Base-by-base conservation (phyloP, 148 eudicot genomes). In the Fagopyrum tataricum region DNA sequence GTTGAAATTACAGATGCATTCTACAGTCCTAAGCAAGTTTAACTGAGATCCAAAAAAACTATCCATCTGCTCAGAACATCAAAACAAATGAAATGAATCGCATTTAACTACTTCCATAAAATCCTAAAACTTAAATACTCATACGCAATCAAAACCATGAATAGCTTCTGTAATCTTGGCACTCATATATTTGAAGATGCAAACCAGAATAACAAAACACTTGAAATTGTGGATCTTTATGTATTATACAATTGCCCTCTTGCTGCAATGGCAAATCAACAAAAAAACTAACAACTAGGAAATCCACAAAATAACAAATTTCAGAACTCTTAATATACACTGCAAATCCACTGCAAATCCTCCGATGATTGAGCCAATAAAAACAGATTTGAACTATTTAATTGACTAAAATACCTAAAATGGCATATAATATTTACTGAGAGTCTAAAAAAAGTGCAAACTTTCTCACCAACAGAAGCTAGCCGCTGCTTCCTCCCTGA, bases 401-500 rank as follows among this genome's bases (percentile, higher is more conserved):
- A 31, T 31, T 31, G 37, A 31, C 37, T 31, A 31, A 31, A 31
- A 31, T 31, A 31, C 37, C 37, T 31, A 31, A 31, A 31, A 31
- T 31, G 37, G 2, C 37, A n/a, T 31, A 31, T 31, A 31, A 31
- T 31, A 2, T 31, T 31, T 31, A 31, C 2, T 31, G 2, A 1
- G 2, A 26, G 31, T 2, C 1, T 31, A 3, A 1, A 31, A 20
- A 61, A 26, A 21, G 39, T 52, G 7, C 18, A 59, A 23, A 4
- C 8, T 13, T 4, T 70, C 84, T 80, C 82, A 90, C 97, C 97
- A 82, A 90, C 89, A 72, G 85, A 81, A 7, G 98, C 89, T 71
- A 95, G 77, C 61, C 84, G 83, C 78, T 95, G 98, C 78, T 91
- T 95, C 90, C 93, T 82, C 53, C 98, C 98, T 74, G 88, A 91